These are phyloP conservation scores for Cystobasidium ongulense DNA, from an alignment of 768 basidiomycete genomes.

Conservation along the genomic window DNA sequence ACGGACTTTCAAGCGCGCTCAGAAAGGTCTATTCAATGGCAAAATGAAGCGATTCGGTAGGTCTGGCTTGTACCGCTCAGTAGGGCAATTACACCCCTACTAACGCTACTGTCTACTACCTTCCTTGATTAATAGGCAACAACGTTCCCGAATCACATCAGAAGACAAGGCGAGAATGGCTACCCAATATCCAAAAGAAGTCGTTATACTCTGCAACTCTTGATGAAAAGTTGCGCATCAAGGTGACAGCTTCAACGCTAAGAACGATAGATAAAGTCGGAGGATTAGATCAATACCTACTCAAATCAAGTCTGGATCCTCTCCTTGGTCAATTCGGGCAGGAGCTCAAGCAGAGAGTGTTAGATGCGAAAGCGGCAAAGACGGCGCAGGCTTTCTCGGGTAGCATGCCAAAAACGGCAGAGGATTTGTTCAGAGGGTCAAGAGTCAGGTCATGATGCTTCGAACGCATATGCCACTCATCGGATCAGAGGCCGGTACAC, in stretches of 20 bases:
- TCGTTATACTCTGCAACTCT: slow-evolving; percentile 62
- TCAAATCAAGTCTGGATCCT: slow-evolving; percentile 38
- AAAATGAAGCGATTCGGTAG: slow-evolving; percentile 8
- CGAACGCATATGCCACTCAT: too few relatives aligned
- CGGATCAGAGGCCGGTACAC: too few relatives aligned
- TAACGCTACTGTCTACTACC: not conserved
- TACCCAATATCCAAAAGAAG: slow-evolving; percentile 77
- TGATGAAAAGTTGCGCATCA: slow-evolving; percentile 55
- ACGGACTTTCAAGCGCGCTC: slow-evolving; percentile 16
- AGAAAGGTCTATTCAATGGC: slow-evolving; percentile 20
- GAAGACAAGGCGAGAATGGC: slow-evolving; percentile 82
- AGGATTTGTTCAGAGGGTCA: not conserved
- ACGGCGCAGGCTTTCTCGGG: not conserved
- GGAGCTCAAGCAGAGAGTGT: not conserved
- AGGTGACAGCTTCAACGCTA: slow-evolving; percentile 66
- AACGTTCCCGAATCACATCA: slow-evolving; percentile 71
- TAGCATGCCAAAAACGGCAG: not conserved
- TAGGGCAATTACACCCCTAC: slow-evolving; percentile 52
- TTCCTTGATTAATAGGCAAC: slow-evolving; percentile 53
- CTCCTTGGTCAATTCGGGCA: not conserved
- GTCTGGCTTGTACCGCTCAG: not conserved
- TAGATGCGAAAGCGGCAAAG: not conserved
- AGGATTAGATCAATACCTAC: slow-evolving; percentile 64
- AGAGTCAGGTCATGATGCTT: not conserved
- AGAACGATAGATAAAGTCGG: slow-evolving; percentile 79